Percentiles rank a stretch among this genome's conserved stretches.
phyloP scores from a whole-genome alignment of 1,284 basidiomycete species.

The Leccinum griseonigrum region DNA sequence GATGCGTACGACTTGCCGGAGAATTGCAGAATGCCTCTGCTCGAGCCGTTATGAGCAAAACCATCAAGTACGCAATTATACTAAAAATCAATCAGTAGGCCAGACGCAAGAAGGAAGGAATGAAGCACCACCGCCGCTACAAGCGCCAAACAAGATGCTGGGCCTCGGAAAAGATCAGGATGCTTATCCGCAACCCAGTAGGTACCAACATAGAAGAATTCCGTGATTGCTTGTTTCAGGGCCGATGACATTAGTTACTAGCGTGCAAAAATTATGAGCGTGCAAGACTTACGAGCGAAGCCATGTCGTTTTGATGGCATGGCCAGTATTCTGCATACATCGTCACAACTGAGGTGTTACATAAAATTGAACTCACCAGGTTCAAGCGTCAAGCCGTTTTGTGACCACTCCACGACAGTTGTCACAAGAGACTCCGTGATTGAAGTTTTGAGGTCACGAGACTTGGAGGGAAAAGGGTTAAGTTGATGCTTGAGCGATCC shows the following conservation, averaged over 20 bases:
- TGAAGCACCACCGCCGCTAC: background rate
- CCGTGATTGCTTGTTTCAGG: too few relatives aligned
- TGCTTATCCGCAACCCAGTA: background rate
- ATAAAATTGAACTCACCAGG: background rate
- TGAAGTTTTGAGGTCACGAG: background rate
- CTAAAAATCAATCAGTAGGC: background rate
- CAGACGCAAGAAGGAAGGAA: background rate
- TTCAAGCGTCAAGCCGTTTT: background rate
- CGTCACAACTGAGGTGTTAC: background rate
- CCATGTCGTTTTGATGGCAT: background rate
- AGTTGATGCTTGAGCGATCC: background rate
- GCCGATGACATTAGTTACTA: background rate
- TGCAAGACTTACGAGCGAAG: background rate
- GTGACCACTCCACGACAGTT: background rate
- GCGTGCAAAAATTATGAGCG: background rate
- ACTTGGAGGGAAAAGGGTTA: background rate
- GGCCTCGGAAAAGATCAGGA: background rate
- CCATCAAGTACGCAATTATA: background rate
- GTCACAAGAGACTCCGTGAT: background rate
- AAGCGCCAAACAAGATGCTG: background rate
- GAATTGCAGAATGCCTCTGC: background rate
- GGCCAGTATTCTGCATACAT: background rate
- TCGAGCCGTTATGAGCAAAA: background rate
- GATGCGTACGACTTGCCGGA: background rate
- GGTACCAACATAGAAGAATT: background rate